Conservation (phyloP, 495 filamentous ascomycete genomes). For the Penicillium chermesinum region DNA sequence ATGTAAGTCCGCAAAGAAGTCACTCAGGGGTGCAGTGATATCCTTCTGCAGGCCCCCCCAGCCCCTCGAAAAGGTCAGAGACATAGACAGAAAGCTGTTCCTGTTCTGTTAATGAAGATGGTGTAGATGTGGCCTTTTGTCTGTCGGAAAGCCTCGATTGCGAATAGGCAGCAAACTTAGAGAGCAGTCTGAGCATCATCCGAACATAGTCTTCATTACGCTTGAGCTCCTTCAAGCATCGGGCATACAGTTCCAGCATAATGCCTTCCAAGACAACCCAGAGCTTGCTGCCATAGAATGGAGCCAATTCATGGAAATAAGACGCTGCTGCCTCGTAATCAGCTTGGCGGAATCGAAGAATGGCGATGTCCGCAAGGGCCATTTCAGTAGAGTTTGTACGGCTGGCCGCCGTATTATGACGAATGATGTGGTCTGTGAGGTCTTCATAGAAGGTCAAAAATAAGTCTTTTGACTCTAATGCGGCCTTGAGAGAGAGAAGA, state of each 20-base stretch:
- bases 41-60: constrained; percentile 58
- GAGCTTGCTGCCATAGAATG: constrained; percentile 72
- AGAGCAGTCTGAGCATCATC: constrained; percentile 66
- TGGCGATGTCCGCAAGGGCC: constrained; percentile 78
- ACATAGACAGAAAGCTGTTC: constrained; percentile 59
- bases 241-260: constrained; percentile 80
- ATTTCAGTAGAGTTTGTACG: constrained; percentile 69
- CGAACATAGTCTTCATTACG: constrained; percentile 75
- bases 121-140: constrained; percentile 32
- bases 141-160: constrained; percentile 30
- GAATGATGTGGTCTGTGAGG: constrained; percentile 63
- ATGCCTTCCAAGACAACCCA: constrained; percentile 78
- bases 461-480: constrained; percentile 27
- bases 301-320: constrained; percentile 75
- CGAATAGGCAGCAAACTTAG: constrained; percentile 55
- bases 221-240: constrained; percentile 72
- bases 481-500: constrained; percentile 24
- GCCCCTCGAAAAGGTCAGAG: constrained; percentile 58
- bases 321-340: constrained; percentile 71
- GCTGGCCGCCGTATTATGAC: constrained; percentile 70
- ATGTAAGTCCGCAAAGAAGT: constrained; percentile 66
- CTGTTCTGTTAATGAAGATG: constrained; percentile 42
- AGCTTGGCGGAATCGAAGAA: constrained; percentile 64
- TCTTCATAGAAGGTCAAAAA: constrained; percentile 63
- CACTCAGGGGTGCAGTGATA: constrained; percentile 58